phyloP scores from a whole-genome alignment of 208 protist genomes.

The Crithidia bombi region DNA sequence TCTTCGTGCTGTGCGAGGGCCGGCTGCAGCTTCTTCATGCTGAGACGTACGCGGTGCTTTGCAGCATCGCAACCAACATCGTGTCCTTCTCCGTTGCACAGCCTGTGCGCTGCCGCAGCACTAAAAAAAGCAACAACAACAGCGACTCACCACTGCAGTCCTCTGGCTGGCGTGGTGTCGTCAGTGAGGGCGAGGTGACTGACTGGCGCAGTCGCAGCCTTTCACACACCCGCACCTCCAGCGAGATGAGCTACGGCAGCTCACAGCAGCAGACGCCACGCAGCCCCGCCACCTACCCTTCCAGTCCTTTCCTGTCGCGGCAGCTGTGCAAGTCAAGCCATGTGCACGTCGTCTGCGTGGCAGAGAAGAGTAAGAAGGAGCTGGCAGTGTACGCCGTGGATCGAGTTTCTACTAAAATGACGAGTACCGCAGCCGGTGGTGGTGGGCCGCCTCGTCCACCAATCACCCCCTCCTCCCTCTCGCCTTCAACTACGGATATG shows the following conservation, averaged over 20 bases:
- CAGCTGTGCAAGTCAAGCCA: not conserved
- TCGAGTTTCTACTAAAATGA: conserved; percentile 11
- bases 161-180: not conserved
- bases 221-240: conserved; percentile 26
- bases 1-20: conserved; percentile 69
- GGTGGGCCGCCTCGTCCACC: not conserved
- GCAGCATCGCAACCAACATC: conserved; percentile 23
- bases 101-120: conserved; percentile 3
- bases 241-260: conserved; percentile 25
- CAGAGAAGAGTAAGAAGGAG: conserved; percentile 30
- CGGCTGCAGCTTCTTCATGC: conserved; percentile 39
- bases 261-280: conserved; percentile 11
- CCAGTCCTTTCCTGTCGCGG: not conserved
- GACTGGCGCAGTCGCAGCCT: conserved; percentile 10
- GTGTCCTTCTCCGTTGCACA: conserved; percentile 30
- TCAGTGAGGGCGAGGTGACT: conserved; percentile 1
- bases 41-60: conserved; percentile 29
- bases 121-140: not conserved
- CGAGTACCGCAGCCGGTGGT: not conserved
- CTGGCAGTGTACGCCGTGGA: conserved; percentile 33
- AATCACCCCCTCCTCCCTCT: conserved; percentile 2
- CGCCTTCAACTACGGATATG: conserved; percentile 1
- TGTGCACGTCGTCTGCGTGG: conserved; percentile 32
- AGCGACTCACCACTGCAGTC: not conserved
- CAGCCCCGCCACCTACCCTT: not conserved